Evolutionary conservation across 2,329 filamentous ascomycete genomes (phyloP), one percentile per base, ranked within the genome.

Genomic region (Ceratocystis ficicola): DNA sequence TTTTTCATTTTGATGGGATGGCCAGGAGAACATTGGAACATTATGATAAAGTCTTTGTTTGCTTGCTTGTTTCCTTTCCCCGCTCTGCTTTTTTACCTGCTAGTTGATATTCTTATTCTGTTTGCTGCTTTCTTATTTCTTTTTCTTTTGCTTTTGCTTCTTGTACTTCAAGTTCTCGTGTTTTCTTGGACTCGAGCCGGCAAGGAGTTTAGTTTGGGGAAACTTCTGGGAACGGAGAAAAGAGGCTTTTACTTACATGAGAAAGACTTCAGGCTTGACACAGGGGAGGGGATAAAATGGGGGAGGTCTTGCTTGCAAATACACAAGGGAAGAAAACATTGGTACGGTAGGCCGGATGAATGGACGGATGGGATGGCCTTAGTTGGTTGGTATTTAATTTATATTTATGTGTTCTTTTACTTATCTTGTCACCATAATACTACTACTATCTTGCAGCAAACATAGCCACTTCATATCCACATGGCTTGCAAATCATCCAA

Each of bases 71-170:
- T 69, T 63, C 12, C 36, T 41, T 41, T 1, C 36, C 36, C 36
- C 10, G 36, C 36, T 12, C 36, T 41, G 36, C 36, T 41, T 41
- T 41, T 41, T 41, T 41, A 41, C 36, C 10, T 41, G 36, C 36
- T 69, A 65, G 59, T 57, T 64, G 32, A 64, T 60, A 41, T 68
- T 68, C 44, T 65, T 62, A n/a, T 62, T 32, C 32, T 63, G 60
- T 50, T 66, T 28, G 62, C 55, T 30, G 57, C 62, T 30, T 22
- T 32, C 30, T 32, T 46, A 5, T 63, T 65, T 63, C 28, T 63
- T 52, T 50, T 60, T 62, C n/a, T 44, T 48, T 63, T 30, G 65
- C n/a, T 44, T 48, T 63, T 30, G 65, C 48, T 64, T 44, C 30
- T 12, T 8, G 44, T 63, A 41, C 25, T 66, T 66, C n/a, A 10